A percentile compares a stretch with the other conserved stretches of the same genome.
phyloP scores from a whole-genome alignment of 2,329 filamentous ascomycete species.

The Fusarium temperatum region DNA sequence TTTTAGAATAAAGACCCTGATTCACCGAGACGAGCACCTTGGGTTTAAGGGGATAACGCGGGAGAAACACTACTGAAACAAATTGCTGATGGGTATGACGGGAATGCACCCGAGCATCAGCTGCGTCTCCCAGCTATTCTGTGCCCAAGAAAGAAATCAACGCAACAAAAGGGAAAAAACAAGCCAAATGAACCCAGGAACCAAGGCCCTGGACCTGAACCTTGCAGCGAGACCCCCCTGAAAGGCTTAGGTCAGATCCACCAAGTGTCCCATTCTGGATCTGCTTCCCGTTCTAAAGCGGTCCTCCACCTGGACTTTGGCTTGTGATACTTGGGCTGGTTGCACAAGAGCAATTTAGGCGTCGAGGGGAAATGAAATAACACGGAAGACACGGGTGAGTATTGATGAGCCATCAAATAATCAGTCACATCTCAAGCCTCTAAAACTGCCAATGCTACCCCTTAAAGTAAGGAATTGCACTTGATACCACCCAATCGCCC shows the following conservation, averaged over 20 bases:
- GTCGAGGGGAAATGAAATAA: not conserved
- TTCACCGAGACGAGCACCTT: constrained; percentile 9
- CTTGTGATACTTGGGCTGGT: constrained; percentile 3
- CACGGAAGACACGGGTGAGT: not conserved
- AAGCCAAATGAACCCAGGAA: not conserved
- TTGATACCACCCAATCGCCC: constrained; percentile 17
- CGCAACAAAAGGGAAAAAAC: not conserved
- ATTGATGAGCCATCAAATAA: not conserved
- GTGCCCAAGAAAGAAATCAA: constrained; percentile 6
- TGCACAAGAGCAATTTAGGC: constrained; percentile 1
- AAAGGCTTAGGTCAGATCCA: constrained; percentile 7
- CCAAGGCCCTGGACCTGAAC: constrained; percentile 11
- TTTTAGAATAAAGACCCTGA: constrained; percentile 15
- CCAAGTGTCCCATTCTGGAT: constrained; percentile 12
- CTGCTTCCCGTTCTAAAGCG: constrained; percentile 6
- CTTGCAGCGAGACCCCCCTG: constrained; percentile 6
- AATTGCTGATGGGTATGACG: constrained; percentile 1
- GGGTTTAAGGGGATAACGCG: not conserved
- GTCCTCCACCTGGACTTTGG: not conserved
- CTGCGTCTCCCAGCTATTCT: constrained; percentile 1
- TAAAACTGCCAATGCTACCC: not conserved
- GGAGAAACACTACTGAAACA: constrained; percentile 23
- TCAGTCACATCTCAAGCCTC: not conserved
- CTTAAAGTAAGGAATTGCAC: constrained; percentile 20
- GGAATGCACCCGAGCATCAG: not conserved